Percentiles rank a stretch among this genome's conserved stretches.
These are phyloP conservation scores for Penstemon barbatus DNA, from an alignment of 257 asterid genomes.

Conservation along the genomic window DNA sequence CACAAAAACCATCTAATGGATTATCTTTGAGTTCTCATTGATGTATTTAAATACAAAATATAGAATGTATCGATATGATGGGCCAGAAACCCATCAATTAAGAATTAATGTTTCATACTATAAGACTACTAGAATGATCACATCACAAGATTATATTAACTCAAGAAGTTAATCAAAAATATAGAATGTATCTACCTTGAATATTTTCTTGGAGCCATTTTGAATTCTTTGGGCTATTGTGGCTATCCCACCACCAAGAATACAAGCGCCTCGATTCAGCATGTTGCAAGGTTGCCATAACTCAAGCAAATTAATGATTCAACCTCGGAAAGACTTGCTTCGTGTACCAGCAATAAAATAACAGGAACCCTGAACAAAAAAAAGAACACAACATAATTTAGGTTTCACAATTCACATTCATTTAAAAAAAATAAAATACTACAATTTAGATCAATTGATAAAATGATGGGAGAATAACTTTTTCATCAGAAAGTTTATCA, in stretches of 20 bases:
- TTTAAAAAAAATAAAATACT: not conserved
- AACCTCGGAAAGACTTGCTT: constrained; percentile 25
- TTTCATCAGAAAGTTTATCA: too few species aligned
- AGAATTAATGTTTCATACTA: too few species aligned
- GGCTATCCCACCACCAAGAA: constrained; percentile 99
- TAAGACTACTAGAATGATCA: too few species aligned
- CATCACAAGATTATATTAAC: too few species aligned
- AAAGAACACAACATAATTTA: too few species aligned
- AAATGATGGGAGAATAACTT: not conserved
- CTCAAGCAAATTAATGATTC: constrained; percentile 44
- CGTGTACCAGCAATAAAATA: constrained; percentile 11
- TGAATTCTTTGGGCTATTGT: constrained; percentile 86
- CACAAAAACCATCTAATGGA: too few species aligned
- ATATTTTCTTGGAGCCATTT: constrained; percentile 99
- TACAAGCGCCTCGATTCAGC: constrained; percentile 72
- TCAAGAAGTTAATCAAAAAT: too few species aligned
- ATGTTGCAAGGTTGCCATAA: constrained; percentile 61
- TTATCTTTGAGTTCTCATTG: too few species aligned
- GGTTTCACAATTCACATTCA: too few species aligned
- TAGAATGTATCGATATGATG: too few species aligned
- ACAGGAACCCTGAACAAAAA: not conserved
- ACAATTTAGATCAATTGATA: not conserved
- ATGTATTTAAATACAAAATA: too few species aligned
- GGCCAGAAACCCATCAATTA: too few species aligned
- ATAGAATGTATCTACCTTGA: constrained; percentile 52